phyloP scores from a whole-genome alignment of 148 eudicot genomes.

The Heliamphora exappendiculata region DNA sequence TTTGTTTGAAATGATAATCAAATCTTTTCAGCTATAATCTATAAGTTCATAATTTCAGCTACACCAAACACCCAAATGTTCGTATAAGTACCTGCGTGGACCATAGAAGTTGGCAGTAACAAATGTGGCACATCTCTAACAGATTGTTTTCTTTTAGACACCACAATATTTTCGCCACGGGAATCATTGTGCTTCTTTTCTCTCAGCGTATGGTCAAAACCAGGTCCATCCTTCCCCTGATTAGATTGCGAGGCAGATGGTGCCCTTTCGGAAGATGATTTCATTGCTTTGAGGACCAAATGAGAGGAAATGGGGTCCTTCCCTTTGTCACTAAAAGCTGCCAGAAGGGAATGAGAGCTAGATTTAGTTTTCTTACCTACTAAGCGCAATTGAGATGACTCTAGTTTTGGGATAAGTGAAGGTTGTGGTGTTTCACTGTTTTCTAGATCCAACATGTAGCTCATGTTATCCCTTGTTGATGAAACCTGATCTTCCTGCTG shows the following conservation, averaged over 20 bases:
- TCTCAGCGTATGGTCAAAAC: conserved; percentile 6
- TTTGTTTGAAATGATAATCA: too few species aligned
- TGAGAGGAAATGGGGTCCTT: conserved; percentile 23
- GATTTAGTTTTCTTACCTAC: conserved; percentile 16
- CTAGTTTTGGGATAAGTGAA: conserved; percentile 14
- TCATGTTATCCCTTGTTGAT: conserved; percentile 18
- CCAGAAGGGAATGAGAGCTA: conserved; percentile 17
- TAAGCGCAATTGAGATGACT: conserved; percentile 14
- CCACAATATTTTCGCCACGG: background rate
- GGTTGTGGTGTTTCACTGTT: conserved; percentile 15
- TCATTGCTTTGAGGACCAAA: conserved; percentile 13
- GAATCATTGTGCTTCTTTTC: conserved; percentile 12
- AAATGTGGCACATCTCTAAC: conserved; percentile 2
- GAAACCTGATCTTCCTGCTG: conserved; percentile 34
- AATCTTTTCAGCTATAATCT: too few species aligned
- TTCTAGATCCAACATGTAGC: background rate
- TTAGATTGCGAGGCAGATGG: conserved; percentile 22
- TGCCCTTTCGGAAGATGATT: conserved; percentile 18
- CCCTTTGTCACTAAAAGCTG: conserved; percentile 22
- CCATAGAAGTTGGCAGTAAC: conserved; percentile 15
- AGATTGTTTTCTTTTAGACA: background rate
- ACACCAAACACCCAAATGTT: too few species aligned
- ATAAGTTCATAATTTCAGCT: too few species aligned
- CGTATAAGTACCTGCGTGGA: conserved; percentile 25
- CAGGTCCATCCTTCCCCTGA: conserved; percentile 12